Percentiles rank a stretch among this genome's conserved stretches.
These are phyloP conservation scores for Mixia osmundae DNA, from an alignment of 1,284 basidiomycete genomes.

Conservation along the genomic window DNA sequence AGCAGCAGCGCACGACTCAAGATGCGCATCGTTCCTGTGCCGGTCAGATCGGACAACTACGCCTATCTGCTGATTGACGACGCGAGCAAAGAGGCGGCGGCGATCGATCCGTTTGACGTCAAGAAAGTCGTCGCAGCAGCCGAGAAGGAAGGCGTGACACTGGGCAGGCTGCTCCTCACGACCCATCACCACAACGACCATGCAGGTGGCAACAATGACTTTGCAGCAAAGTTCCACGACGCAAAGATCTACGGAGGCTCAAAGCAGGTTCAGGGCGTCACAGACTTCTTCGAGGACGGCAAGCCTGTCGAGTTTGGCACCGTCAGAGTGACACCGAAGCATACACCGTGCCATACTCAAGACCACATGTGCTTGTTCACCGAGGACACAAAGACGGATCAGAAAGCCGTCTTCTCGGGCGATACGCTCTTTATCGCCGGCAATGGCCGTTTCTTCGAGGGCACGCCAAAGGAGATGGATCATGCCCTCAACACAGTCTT, in stretches of 20 bases:
- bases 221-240: slow-evolving; percentile 15
- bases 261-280: slow-evolving; percentile 11
- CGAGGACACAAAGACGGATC: slow-evolving; percentile 13
- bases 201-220: slow-evolving; percentile 21
- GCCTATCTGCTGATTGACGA: slow-evolving; percentile 11
- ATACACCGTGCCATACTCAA: slow-evolving; percentile 23
- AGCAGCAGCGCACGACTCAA: slow-evolving; percentile 6
- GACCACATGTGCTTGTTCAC: slow-evolving; percentile 22
- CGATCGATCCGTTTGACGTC: slow-evolving; percentile 14
- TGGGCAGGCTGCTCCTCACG: slow-evolving; percentile 10
- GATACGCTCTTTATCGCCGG: slow-evolving; percentile 21
- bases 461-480: slow-evolving; percentile 18
- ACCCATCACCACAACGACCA: slow-evolving; percentile 19
- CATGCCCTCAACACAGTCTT: slow-evolving; percentile 17
- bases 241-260: slow-evolving; percentile 19
- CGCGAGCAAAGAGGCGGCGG: slow-evolving; percentile 14
- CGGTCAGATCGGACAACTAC: slow-evolving; percentile 20
- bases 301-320: too few species aligned
- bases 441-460: slow-evolving; percentile 22
- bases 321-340: slow-evolving; percentile 14
- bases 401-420: slow-evolving; percentile 18
- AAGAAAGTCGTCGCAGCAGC: slow-evolving; percentile 8
- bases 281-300: slow-evolving; percentile 12
- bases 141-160: slow-evolving; percentile 10
- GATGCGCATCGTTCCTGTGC: slow-evolving; percentile 21